phyloP scores from a whole-genome alignment of 2,329 filamentous ascomycete genomes.

The Purpureocillium takamizusanense region DNA sequence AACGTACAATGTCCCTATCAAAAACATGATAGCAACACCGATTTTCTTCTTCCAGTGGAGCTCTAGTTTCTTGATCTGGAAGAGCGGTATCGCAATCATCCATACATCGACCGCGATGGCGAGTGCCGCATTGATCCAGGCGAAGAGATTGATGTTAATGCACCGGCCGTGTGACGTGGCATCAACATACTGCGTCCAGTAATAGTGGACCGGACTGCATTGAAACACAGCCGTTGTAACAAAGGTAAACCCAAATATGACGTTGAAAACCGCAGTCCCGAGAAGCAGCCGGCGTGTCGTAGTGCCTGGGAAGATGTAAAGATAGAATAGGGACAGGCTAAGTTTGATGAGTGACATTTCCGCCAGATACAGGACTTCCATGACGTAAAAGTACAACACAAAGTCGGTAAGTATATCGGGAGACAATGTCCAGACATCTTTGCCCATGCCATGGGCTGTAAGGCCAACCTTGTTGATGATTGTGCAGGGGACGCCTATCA shows the following conservation, averaged over 20 bases:
- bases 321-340: slow-evolving; percentile 38
- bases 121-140: slow-evolving; percentile 34
- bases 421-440: slow-evolving; percentile 1
- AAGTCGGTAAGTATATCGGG: slow-evolving; percentile 19
- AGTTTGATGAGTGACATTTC: slow-evolving; percentile 32
- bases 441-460: slow-evolving; percentile 10
- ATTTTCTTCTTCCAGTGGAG: slow-evolving; percentile 31
- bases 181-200: slow-evolving; percentile 38
- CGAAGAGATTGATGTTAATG: slow-evolving; percentile 31
- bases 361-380: slow-evolving; percentile 28
- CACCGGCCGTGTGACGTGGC: slow-evolving; percentile 30
- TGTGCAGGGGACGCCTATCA: slow-evolving; percentile 13
- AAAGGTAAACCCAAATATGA: slow-evolving; percentile 25
- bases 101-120: slow-evolving; percentile 36
- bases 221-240: slow-evolving; percentile 31
- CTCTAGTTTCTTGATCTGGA: slow-evolving; percentile 22
- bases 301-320: slow-evolving; percentile 32
- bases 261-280: slow-evolving; percentile 23
- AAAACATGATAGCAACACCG: slow-evolving; percentile 30
- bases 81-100: slow-evolving; percentile 34
- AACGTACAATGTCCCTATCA: slow-evolving; percentile 6
- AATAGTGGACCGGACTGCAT: slow-evolving; percentile 33
- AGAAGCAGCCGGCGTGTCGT: slow-evolving; percentile 24
- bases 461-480: slow-evolving; percentile 15
- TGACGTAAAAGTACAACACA: slow-evolving; percentile 24